Conservation (phyloP, 2,329 filamentous ascomycete genomes). For the Calonectria pteridis region DNA sequence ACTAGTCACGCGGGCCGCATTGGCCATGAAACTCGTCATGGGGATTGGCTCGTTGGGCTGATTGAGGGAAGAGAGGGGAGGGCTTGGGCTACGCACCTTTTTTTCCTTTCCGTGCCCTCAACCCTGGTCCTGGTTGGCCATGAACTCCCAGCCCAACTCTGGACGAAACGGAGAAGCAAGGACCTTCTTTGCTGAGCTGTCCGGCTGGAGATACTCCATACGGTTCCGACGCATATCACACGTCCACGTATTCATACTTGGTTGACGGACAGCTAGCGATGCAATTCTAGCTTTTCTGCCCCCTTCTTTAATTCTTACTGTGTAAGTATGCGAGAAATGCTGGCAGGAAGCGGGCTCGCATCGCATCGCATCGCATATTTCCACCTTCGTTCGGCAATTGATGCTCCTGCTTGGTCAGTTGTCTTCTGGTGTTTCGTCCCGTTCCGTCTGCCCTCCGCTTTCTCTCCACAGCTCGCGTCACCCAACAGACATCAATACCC, state of each 20-base stretch:
- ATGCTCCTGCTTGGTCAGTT: not conserved
- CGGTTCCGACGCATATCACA: slow-evolving; percentile 14
- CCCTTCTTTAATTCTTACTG: not conserved
- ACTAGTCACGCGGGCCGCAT: slow-evolving; percentile 25
- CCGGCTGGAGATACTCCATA: slow-evolving; percentile 13
- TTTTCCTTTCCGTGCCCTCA: not conserved
- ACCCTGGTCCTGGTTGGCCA: not conserved
- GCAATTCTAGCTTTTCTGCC: slow-evolving; percentile 3
- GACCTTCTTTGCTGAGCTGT: slow-evolving; percentile 12
- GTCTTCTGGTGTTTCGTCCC: not conserved
- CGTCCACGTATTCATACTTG: slow-evolving; percentile 27
- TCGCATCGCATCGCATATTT: slow-evolving; percentile 1
- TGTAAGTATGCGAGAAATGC: slow-evolving; percentile 18
- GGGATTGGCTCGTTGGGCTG: slow-evolving; percentile 24
- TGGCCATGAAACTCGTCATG: slow-evolving; percentile 29
- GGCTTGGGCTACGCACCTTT: not conserved
- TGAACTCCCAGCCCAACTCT: slow-evolving; percentile 6
- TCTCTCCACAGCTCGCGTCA: slow-evolving; percentile 18
- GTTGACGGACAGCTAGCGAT: not conserved
- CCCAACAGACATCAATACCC: slow-evolving; percentile 14
- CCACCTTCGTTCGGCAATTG: slow-evolving; percentile 9
- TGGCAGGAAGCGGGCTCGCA: slow-evolving; percentile 4
- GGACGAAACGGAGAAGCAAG: slow-evolving; percentile 13
- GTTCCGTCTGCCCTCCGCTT: not conserved
- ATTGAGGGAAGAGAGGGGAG: slow-evolving; percentile 8